Base-by-base conservation (phyloP, 1,139 yeast genomes). In the Kodamaea arcana region DNA sequence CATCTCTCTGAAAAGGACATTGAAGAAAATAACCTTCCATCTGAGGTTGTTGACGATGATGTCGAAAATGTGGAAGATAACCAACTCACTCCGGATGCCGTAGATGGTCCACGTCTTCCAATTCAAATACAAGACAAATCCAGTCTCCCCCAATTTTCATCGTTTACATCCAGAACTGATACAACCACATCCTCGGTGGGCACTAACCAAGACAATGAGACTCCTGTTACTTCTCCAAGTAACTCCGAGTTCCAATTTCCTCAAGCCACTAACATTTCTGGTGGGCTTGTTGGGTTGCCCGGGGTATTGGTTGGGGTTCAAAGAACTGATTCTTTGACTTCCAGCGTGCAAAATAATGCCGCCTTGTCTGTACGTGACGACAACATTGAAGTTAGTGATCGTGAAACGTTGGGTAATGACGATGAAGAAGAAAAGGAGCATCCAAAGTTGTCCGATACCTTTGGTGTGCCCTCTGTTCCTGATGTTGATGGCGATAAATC, bases 271-370 rank as follows among this genome's bases (percentile, higher is more conserved):
- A 66, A 65, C 13, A 54, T 63, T 32, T 65, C 45, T 14, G 72
- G 72, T 15, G 69, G 72, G 10, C 50, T 69, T 60, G 69, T 63
- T 4, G 73, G 72, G 1, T 65, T 69, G 69, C 75, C 75, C 2
- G 72, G 74, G 7, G 73, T 62, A 3, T 56, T 67, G 33, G 67
- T 64, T 16, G 73, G 73, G 3, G 72, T 69, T 6, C 74, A 66
- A 48, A 58, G 75, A 45, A 84, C 94, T 2, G 88, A 82, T 43
- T 85, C 95, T 0, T 76, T 84, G 34, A 83, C 96, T 0, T 87
- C 96, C 0, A 85, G 95, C 36, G 94, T 88, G 14, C 94, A 85
- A 50, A 88, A 88, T 59, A 88, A 90, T 54, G 88, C 97, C 2
- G 90, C 97, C 0, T 75, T 80, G 57, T 85, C 95, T 16, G 95